A percentile compares a stretch with the other conserved stretches of the same genome.
Evolutionary conservation across 2,329 filamentous ascomycete genomes (phyloP).

Genomic region (Botrytis galanthina): DNA sequence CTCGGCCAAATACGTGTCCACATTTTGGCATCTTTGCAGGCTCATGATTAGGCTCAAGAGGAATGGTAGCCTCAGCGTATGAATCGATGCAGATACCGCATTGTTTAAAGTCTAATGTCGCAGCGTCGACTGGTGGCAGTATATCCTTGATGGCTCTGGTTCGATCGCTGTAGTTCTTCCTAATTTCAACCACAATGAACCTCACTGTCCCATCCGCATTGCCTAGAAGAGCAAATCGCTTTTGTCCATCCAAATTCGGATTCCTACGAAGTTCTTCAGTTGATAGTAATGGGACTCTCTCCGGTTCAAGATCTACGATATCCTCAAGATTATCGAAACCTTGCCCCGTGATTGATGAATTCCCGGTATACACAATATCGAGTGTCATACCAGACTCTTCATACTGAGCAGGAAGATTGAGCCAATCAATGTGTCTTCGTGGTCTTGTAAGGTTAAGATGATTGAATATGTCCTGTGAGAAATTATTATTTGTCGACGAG

Average conservation of each 20-base stretch:
- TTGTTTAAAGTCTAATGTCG: not conserved
- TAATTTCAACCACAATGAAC: not conserved
- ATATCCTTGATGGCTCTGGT: not conserved
- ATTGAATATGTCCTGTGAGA: not conserved
- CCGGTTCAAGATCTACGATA: not conserved
- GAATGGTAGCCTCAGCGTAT: not conserved
- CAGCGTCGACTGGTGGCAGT: not conserved
- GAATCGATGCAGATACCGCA: not conserved
- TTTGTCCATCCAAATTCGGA: not conserved
- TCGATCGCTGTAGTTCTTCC: not conserved
- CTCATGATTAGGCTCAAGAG: not conserved
- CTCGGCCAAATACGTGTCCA: not conserved
- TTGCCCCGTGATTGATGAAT: not conserved
- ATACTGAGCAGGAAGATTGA: not conserved
- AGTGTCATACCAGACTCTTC: not conserved
- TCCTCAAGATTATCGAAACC: not conserved
- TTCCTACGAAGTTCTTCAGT: not conserved
- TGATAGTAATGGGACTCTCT: not conserved
- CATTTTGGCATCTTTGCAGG: not conserved
- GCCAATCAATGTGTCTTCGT: not conserved
- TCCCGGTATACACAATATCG: not conserved
- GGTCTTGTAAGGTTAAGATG: not conserved
- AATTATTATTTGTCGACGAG: not conserved
- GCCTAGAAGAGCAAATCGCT: not conserved
- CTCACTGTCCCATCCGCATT: fast-evolving